Base-by-base conservation (phyloP, 805 yeast species). In the Kregervanrija fluxuum region DNA sequence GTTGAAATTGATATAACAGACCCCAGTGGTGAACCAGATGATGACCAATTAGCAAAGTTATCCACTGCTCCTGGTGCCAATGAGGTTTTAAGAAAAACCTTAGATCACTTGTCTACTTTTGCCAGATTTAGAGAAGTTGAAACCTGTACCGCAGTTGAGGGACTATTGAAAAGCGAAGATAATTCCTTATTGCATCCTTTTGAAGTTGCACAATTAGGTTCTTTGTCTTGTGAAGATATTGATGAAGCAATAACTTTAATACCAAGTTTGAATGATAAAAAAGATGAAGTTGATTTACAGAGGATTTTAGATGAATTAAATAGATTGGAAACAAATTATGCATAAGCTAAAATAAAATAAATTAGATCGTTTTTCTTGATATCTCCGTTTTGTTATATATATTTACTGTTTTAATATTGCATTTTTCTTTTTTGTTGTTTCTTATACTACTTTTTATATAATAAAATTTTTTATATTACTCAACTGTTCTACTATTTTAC, bases 171-270 rank as follows among this genome's bases (percentile, higher is more conserved):
- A 49, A 69, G 82, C 28, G 79, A 83, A 40, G 95, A 86, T 52
- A 83, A 82, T 56, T 68, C 77, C 36, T 82, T 79, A 28, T 66
- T 93, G 55, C 99, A 93, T 69, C 98, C 99, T 1, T 93, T 93
- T 63, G 99, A 93, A 67, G 71, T 87, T 44, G 95, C 98, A 1
- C 98, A 93, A 65, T 69, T 84, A 48, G 80, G 76, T 28, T 86
- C 95, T 3, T 72, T 91, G 49, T 85, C 93, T 30, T 90, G 97
- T 66, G 99, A 91, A 59, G 97, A 91, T 50, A 89, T 95, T 5
- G 99, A 78, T 59, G 99, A 93, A 69, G 98, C 98, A 33, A 87
- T 87, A 66, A 86, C 96, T 13, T 72, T 93, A 57, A 82, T 93
- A 47, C 97, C 99, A 39, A 85, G 95, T 64, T 73, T 93, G 59